Evolutionary conservation across 2,329 filamentous ascomycete genomes (phyloP), one percentile per base, ranked within the genome.

Genomic region (Thielaviopsis cerberus): DNA sequence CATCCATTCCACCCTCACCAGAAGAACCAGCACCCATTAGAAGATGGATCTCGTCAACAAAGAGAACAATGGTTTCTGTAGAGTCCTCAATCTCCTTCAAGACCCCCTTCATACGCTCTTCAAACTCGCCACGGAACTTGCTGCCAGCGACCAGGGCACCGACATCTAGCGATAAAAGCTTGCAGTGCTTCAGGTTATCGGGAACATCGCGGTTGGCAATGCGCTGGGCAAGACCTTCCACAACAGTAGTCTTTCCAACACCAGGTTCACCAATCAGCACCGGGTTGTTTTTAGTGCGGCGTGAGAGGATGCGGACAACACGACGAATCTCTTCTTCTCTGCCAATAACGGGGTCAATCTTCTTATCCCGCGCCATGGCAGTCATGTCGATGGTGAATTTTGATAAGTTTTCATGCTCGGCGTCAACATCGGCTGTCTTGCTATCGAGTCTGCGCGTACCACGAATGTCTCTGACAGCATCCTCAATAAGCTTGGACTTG

Each of bases 361-460:
- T 97, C 69, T 94, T 94, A 73, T 98, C 92, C 69, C 90, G 80
- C 61, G 92, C 92, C 83, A 96, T 84, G 54, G 87, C 79, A 11
- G 92, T 98, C 89, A 98, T 94, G 71, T 98, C 92, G 66, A 97
- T 92, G 59, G 92, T 97, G 72, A 96, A 98, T 67, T 97, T 98
- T 74, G 90, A 88, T 61, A 98, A 76, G 68, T 95, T 96, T 72
- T 98, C 92, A 66, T 90, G 87, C 66, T 96, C 91, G 66, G 86
- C 78, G 71, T 97, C 92, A 0, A 85, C 83, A 71, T 98, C 92
- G 58, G 92, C 92, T 3, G 88, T 95, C 75, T 94, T 95, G 61
- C 88, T 94, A 71, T 98, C 92, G 50, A 98, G 90, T 62, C 91
- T 80, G 73, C 83, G 88, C 50, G 89, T 97, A 61, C 92, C 92